Evolutionary conservation across 139 green algal genomes (phyloP).

Genomic region (Microglena sp.): DNA sequence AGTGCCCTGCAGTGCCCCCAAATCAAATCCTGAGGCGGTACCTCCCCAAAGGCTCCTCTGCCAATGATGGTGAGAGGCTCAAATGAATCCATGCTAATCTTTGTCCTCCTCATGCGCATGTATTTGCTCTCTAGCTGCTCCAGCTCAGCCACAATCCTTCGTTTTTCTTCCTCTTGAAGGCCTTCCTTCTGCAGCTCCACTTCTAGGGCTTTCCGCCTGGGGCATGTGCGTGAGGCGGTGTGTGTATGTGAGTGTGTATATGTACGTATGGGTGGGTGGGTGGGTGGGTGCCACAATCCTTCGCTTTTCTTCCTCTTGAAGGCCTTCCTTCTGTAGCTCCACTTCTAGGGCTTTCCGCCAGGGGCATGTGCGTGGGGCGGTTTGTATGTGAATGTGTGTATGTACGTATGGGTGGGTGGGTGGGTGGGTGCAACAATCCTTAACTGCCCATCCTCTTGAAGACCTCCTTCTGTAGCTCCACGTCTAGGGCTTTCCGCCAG

Average conservation of each 20-base stretch:
- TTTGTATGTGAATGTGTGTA: constrained; percentile 71
- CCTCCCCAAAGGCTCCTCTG: constrained; percentile 89
- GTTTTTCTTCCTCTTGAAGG: constrained; percentile 47
- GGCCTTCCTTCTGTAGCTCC: neutral
- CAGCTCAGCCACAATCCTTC: constrained; percentile 39
- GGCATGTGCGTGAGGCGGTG: neutral
- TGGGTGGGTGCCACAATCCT: neutral
- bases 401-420: constrained; percentile 74
- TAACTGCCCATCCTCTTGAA: no score
- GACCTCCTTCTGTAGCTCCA: no score
- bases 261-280: no score
- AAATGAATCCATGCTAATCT: no score
- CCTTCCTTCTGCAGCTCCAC: constrained; percentile 46
- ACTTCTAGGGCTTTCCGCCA: neutral
- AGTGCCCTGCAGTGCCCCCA: no score
- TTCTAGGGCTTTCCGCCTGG: constrained; percentile 65
- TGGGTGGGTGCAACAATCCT: no score
- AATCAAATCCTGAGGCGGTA: no score
- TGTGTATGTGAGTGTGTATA: no score
- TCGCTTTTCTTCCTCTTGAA: neutral
- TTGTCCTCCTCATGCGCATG: no score
- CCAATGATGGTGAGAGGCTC: constrained; percentile 93
- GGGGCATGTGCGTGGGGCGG: constrained; percentile 40
- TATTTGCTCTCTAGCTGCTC: no score
- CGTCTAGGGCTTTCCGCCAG: neutral